Evolutionary conservation across 345 rosid species (phyloP).

Genomic region (Combretum micranthum): DNA sequence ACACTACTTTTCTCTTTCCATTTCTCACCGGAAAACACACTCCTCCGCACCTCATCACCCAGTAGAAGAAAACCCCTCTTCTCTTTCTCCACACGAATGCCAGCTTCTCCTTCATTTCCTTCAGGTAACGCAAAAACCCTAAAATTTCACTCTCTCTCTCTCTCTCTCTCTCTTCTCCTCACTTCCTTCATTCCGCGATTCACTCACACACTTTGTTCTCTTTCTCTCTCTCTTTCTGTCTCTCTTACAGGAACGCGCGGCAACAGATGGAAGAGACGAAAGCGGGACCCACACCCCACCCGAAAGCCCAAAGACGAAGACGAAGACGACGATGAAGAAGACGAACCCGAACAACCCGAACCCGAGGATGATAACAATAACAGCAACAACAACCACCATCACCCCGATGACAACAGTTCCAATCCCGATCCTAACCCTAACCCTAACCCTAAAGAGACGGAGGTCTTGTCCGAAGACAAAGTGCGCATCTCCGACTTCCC

Average conservation of each 20-base stretch:
- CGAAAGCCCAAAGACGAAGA: slow-evolving; percentile 49
- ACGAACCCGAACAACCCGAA: slow-evolving; percentile 12
- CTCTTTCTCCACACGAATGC: slow-evolving; percentile 34
- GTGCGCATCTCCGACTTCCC: slow-evolving; percentile 77
- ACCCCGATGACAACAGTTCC: slow-evolving; percentile 17
- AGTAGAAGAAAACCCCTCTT: no score
- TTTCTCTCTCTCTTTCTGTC: slow-evolving; percentile 2
- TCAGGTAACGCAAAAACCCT: slow-evolving; percentile 39
- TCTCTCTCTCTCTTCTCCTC: slow-evolving; percentile 7
- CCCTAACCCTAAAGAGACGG: slow-evolving; percentile 43
- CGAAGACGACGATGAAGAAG: slow-evolving; percentile 44
- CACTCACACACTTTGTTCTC: slow-evolving; percentile 1
- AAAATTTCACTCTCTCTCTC: slow-evolving; percentile 7
- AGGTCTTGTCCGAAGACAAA: slow-evolving; percentile 48
- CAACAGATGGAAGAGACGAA: slow-evolving; percentile 69
- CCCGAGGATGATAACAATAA: slow-evolving; percentile 28
- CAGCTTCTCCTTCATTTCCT: slow-evolving; percentile 61
- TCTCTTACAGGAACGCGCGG: slow-evolving; percentile 51
- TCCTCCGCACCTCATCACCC: no score
- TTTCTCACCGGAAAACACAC: no score
- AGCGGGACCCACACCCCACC: slow-evolving; percentile 42
- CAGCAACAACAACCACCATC: slow-evolving; percentile 33
- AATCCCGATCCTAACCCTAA: slow-evolving; percentile 44
- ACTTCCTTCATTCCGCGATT: background rate
- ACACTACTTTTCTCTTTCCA: no score